These are phyloP conservation scores for Teratosphaeria pseudoeucalypti DNA, from an alignment of 2,329 filamentous ascomycete genomes.

Conservation along the genomic window DNA sequence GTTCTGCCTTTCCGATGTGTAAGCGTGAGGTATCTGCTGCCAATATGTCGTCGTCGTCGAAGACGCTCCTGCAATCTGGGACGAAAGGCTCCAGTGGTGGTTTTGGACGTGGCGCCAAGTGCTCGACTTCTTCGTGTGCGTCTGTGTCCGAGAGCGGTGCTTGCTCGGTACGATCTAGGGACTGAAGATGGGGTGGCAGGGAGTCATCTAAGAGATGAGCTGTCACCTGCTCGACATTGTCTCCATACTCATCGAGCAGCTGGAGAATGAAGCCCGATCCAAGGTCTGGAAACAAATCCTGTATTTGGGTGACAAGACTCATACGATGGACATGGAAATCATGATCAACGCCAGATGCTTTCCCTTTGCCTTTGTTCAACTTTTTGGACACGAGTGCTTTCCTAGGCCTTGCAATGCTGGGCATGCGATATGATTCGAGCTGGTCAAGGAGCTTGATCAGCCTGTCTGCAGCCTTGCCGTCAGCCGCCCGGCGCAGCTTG, in stretches of 20 bases:
- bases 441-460: conserved; percentile 51
- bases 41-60: conserved; percentile 69
- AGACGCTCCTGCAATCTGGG: conserved; percentile 59
- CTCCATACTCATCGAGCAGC: conserved; percentile 67
- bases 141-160: conserved; percentile 35
- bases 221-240: conserved; percentile 69
- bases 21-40: conserved; percentile 56
- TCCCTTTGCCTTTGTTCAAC: conserved; percentile 60
- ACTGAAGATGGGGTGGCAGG: conserved; percentile 57
- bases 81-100: conserved; percentile 26
- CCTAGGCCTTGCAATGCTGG: conserved; percentile 43
- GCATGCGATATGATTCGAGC: conserved; percentile 47
- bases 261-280: conserved; percentile 72
- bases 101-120: conserved; percentile 50
- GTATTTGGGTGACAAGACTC: conserved; percentile 79
- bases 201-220: conserved; percentile 71
- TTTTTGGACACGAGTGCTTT: conserved; percentile 44
- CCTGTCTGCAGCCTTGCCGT: conserved; percentile 43
- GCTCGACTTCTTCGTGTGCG: conserved; percentile 18
- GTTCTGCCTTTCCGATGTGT: conserved; percentile 59
- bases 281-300: conserved; percentile 83
- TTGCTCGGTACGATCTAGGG: conserved; percentile 53
- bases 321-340: conserved; percentile 67
- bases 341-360: conserved; percentile 28
- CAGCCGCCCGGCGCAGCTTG: conserved; percentile 47